Base-by-base conservation (phyloP, 2,329 filamentous ascomycete genomes). In the Clarireedia homoeocarpa region DNA sequence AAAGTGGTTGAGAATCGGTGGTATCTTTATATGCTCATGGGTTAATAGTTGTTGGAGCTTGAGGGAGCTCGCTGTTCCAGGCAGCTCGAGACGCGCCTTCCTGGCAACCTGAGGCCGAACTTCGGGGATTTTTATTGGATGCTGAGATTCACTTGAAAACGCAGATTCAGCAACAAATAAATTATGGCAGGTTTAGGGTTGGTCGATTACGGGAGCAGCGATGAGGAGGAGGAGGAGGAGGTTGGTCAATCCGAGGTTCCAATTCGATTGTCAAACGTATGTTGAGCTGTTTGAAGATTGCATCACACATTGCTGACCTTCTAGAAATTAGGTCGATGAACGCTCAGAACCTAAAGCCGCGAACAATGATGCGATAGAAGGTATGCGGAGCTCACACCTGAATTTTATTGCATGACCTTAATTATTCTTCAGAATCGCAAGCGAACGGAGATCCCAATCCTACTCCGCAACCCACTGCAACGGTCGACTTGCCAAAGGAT, bases 191-290 rank as follows among this genome's bases (percentile, higher is more conserved):
- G 63, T 34, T 61, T 73, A 60, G 69, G 63, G 30, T 61, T 73
- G 48, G 71, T 73, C 34, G 66, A 65, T 61, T 73, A 73, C 62
- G 69, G 66, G 51, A 73, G 71, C 60, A 72, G 71, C 50, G 71
- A 71, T 39, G 71, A 72, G 42, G 20, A 72, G 44, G 71, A 72
- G 42, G 20, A 72, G 44, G 69, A 70, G 20, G 69, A 69, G 47
- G 59, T 65, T 48, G 55, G 60, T 12, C 57, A 57, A 24, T 51
- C 58, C 23, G 58, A 61, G 15, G 42, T 48, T 40, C 40, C 59
- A n/a, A 51, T 62, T 39, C 42, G 53, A 48, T 49, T 44, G 49
- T 38, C 57, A 61, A 55, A 62, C 59, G 59, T 67, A 60, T 57
- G 56, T 59, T 51, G 15, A 49, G 48, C 14, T 14, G 48, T 54